Base-by-base conservation (phyloP, 306 rosid genomes). In the Lablab purpureus region DNA sequence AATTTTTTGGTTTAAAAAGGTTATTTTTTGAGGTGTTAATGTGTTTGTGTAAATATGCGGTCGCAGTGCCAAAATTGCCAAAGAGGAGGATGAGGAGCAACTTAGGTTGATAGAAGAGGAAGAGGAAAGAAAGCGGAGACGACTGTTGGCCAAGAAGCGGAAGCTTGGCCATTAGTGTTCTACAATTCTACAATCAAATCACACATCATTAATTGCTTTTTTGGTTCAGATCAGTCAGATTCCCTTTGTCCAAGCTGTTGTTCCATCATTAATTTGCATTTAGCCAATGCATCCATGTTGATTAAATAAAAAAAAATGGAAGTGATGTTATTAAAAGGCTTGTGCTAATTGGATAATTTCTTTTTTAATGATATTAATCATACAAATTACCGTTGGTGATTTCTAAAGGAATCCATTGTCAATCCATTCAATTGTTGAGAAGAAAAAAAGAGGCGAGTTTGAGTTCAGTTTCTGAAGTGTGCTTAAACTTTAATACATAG, bases 21-120 rank as follows among this genome's bases (percentile, higher is more conserved):
- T 17, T 14, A 12, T 67, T 10, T 54, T 43, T 60, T 28, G 7
- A 12, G 54, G 34, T 37, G 46, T 46, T 60, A 75, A 67, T 71
- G 64, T 4, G 30, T 78, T 19, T 68, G 22, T 68, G 68, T 77
- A 40, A n/a, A 25, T 10, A 43, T 63, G 10, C 76, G 19, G 5
- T 18, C 2, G 73, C 90, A 90, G 97, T 86, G 85, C 73, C 3
- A 28, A 0, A 83, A 86, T 90, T 43, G 97, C 83, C 5, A 84
- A 8, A 75, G 1, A 56, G 84, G 97, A 92, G 84, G 97, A 92
- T 65, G 97, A 90, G 59, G 91, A 89, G 83, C 85, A 90, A 66
- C 85, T 67, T 22, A 77, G 84, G 74, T 30, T 85, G 86, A 78
- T 88, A 58, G 85, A 88, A 69, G 88, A 79, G 64, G 92, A 88